Conservation (phyloP, 768 basidiomycete species). For the Gautieria morchelliformis region DNA sequence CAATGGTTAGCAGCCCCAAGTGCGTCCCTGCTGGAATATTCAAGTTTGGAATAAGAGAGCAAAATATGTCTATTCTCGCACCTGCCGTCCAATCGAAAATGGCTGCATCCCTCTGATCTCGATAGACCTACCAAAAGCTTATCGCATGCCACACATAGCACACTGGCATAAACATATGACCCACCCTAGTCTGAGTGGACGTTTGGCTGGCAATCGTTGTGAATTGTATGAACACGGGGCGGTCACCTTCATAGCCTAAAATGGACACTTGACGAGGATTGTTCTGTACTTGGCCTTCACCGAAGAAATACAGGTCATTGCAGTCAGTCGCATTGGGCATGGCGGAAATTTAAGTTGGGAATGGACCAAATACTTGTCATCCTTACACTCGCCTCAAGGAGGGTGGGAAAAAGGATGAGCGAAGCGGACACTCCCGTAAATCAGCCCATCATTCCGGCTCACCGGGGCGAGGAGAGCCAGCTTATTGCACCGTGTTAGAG, state of each 20-base stretch:
- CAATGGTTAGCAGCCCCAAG: constrained; percentile 41
- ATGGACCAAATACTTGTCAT: neutral
- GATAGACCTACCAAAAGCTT: constrained; percentile 25
- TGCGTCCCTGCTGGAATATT: constrained; percentile 13
- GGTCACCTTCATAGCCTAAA: constrained; percentile 7
- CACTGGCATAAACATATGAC: neutral
- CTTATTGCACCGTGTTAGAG: neutral
- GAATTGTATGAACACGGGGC: constrained; percentile 4
- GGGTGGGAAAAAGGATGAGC: neutral
- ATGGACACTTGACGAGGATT: constrained; percentile 8
- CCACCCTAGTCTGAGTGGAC: constrained; percentile 6
- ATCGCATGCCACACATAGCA: neutral
- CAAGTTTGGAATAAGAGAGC: neutral
- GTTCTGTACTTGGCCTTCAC: constrained; percentile 7
- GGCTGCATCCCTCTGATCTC: constrained; percentile 42
- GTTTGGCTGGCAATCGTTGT: constrained; percentile 3
- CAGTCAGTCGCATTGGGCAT: neutral
- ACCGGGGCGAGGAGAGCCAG: neutral
- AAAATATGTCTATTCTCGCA: neutral
- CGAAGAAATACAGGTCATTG: constrained; percentile 9
- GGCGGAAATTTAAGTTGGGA: neutral
- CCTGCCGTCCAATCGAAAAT: constrained; percentile 36
- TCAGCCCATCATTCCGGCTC: neutral
- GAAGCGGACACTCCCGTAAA: neutral
- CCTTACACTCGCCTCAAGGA: constrained; percentile 1